A percentile compares a stretch with the other conserved stretches of the same genome.
These are phyloP conservation scores for Debaryomyces fabryi DNA, from an alignment of 1,139 yeast species.

Conservation along the genomic window DNA sequence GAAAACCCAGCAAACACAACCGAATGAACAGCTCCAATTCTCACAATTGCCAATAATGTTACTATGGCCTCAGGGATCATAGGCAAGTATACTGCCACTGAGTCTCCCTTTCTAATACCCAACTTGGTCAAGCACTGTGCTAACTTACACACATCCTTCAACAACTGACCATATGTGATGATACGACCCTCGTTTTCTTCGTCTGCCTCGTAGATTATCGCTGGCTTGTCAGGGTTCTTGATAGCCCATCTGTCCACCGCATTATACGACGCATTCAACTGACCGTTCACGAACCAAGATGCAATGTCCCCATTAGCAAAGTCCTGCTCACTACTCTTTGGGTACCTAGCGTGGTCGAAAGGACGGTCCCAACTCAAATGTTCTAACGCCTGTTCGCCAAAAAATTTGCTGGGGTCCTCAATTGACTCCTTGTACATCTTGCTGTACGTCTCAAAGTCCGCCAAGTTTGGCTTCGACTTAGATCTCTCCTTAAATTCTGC, in stretches of 20 bases:
- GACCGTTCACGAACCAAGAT: constrained; percentile 79
- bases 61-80: constrained; percentile 84
- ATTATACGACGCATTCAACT: constrained; percentile 76
- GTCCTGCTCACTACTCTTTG: constrained; percentile 50
- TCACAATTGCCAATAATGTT: constrained; percentile 69
- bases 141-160: constrained; percentile 67
- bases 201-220: constrained; percentile 81
- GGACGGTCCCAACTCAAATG: constrained; percentile 65
- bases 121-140: constrained; percentile 66
- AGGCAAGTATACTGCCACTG: constrained; percentile 84
- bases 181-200: constrained; percentile 66
- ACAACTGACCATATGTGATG: constrained; percentile 70
- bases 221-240: constrained; percentile 68
- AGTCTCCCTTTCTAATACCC: constrained; percentile 80
- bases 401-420: constrained; percentile 65
- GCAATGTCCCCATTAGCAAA: constrained; percentile 69
- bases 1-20: constrained; percentile 86
- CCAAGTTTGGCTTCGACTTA: constrained; percentile 49
- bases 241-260: constrained; percentile 82
- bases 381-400: constrained; percentile 61
- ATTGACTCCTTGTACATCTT: constrained; percentile 66
- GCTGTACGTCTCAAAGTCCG: constrained; percentile 58
- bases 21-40: constrained; percentile 83
- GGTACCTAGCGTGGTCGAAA: constrained; percentile 60
- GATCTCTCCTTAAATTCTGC: constrained; percentile 58